Evolutionary conservation across 2,329 filamentous ascomycete genomes (phyloP), one percentile per base, ranked within the genome.

Genomic region (Fusarium sulawesiense): DNA sequence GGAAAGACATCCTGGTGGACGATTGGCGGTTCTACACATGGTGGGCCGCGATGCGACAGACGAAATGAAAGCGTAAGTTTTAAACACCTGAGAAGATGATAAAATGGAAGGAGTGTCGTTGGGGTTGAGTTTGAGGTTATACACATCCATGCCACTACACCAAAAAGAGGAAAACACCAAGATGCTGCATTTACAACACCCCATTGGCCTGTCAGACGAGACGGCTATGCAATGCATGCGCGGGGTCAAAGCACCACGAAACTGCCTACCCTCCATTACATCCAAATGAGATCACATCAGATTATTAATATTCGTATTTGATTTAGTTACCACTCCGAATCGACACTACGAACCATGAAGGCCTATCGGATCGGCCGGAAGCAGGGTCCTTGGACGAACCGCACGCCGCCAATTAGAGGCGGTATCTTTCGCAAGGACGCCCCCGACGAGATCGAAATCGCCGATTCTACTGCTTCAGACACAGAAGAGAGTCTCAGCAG

Each of bases 291-390:
- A 41, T 64, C 29, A 55, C 47, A 58, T 29, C 27, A 29, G 27
- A 29, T 61, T 59, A 21, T 68, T 75, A 71, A 75, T 60, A 29
- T 20, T 16, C 21, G n/a, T 25, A 37, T 27, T 64, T 57, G 56
- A 49, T 56, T 37, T 60, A 90, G 88, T 68, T 90, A 88, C 77
- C 88, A 91, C 75, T 84, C 82, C 41, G 78, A 80, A 42, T 78
- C 81, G 56, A 87, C 87, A 16, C 76, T 89, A 30, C 80, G 82
- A 50, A 85, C 84, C 53, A 89, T 91, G 87, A 86, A 84, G 76
- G 83, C 84, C 72, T 89, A 85, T 78, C 86, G 86, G 71, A 88
- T 91, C 71, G 88, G 88, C 71, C 85, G 83, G 73, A 85, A 83
- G 75, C 80, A 86, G 57, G 83, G 85, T 66, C 83, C 83, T 40